Percentiles rank a stretch among this genome's conserved stretches.
Conservation (phyloP, 2,329 filamentous ascomycete species). For the Didymellaceae sp. region DNA sequence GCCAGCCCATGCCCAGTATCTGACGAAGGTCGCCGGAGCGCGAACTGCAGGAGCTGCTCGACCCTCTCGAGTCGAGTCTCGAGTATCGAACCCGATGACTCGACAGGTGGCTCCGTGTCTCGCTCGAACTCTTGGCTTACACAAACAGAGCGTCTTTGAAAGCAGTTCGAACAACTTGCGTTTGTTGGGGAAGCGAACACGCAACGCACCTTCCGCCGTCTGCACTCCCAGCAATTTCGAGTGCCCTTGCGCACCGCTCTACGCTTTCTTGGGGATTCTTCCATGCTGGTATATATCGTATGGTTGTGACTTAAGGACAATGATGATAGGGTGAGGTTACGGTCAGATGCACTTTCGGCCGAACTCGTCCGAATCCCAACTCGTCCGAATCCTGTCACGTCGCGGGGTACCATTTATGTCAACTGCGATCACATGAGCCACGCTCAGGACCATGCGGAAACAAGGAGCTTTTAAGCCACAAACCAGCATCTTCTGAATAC, state of each 20-base stretch:
- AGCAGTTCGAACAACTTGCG: conserved; percentile 24
- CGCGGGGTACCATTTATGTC: too few relatives aligned
- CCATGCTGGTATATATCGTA: not conserved
- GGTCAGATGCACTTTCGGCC: not conserved
- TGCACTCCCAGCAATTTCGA: conserved; percentile 48
- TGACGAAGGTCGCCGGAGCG: not conserved
- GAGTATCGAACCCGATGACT: not conserved
- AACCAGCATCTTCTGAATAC: not conserved
- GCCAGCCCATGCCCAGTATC: too few relatives aligned
- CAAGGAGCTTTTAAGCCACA: too few relatives aligned
- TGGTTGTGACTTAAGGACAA: too few relatives aligned
- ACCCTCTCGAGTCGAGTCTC: not conserved
- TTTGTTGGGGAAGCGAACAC: conserved; percentile 16
- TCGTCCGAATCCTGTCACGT: too few relatives aligned
- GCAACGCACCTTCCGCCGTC: conserved; percentile 36
- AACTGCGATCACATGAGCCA: too few relatives aligned
- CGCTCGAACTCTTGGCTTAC: conserved; percentile 30
- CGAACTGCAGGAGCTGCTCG: not conserved
- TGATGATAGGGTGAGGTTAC: too few relatives aligned
- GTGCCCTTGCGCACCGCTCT: not conserved
- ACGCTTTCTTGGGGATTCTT: not conserved
- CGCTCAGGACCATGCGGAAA: too few relatives aligned
- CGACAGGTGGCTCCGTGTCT: too few relatives aligned
- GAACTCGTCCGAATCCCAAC: not conserved
- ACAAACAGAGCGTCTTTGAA: conserved; percentile 23